Conservation (phyloP, 345 rosid genomes). For the Geranium rotundifolium region DNA sequence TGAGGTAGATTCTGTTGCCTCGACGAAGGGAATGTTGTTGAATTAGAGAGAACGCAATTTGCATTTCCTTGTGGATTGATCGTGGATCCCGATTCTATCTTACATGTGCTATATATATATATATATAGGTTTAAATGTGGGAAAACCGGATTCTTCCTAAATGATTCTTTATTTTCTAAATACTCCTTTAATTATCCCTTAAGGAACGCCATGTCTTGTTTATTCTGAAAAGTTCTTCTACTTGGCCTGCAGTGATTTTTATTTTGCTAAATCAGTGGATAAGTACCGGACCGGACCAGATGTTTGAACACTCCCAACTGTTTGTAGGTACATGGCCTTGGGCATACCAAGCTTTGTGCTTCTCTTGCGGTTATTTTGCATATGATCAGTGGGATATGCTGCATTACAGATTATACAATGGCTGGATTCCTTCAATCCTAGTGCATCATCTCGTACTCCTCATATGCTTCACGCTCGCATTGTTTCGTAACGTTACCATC, state of each 20-base stretch:
- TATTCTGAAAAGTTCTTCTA: slow-evolving; percentile 1
- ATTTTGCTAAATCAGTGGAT: slow-evolving; percentile 45
- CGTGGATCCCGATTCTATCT: too few species aligned
- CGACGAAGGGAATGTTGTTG: too few species aligned
- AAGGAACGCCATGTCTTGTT: background rate
- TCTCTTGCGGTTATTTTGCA: slow-evolving; percentile 89
- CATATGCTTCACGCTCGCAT: slow-evolving; percentile 76
- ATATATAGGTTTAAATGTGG: too few species aligned
- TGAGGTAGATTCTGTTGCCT: too few species aligned
- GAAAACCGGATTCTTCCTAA: too few species aligned
- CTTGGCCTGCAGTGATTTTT: slow-evolving; percentile 48
- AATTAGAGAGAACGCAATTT: too few species aligned
- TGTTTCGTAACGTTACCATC: slow-evolving; percentile 72
- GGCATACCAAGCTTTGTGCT: slow-evolving; percentile 74
- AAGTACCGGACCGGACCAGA: slow-evolving; percentile 28
- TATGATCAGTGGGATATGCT: slow-evolving; percentile 97
- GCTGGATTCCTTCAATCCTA: slow-evolving; percentile 65
- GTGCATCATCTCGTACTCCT: slow-evolving; percentile 80
- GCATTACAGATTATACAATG: slow-evolving; percentile 56
- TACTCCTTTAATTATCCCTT: background rate
- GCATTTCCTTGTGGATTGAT: too few species aligned
- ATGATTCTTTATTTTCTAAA: too few species aligned
- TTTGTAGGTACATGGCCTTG: slow-evolving; percentile 60
- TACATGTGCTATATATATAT: too few species aligned
- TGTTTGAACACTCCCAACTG: slow-evolving; percentile 66